Percentiles rank a stretch among this genome's conserved stretches.
Conservation (phyloP, 2,329 filamentous ascomycete genomes). For the Helminthosporium solani region DNA sequence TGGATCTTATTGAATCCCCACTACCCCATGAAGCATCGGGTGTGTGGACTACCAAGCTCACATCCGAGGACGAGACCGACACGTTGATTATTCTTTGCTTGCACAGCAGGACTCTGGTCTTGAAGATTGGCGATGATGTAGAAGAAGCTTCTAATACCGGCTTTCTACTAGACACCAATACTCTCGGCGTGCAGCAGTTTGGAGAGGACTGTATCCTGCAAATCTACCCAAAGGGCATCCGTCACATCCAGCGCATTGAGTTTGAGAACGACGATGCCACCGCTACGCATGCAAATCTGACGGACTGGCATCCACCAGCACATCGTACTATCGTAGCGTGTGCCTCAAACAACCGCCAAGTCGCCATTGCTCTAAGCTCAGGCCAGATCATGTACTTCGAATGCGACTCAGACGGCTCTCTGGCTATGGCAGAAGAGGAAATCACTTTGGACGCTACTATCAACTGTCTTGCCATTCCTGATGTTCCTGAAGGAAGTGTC, state of each 20-base stretch:
- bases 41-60: conserved; percentile 94
- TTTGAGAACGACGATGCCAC: conserved; percentile 25
- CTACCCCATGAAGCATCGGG: conserved; percentile 83
- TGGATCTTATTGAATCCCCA: conserved; percentile 93
- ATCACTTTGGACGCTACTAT: conserved; percentile 95
- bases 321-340: conserved; percentile 95
- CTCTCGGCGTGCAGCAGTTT: conserved; percentile 88
- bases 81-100: conserved; percentile 96
- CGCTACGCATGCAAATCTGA: conserved; percentile 61
- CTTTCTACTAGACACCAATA: conserved; percentile 84
- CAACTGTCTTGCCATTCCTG: conserved; percentile 88
- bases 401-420: conserved; percentile 85
- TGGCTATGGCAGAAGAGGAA: conserved; percentile 91
- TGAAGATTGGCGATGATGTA: conserved; percentile 95
- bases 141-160: conserved; percentile 94
- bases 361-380: conserved; percentile 89
- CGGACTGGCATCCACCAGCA: conserved; percentile 91
- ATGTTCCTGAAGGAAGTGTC: conserved; percentile 84
- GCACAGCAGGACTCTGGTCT: conserved; percentile 81
- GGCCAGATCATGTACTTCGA: conserved; percentile 98
- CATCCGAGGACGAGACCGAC: conserved; percentile 78
- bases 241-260: conserved; percentile 73
- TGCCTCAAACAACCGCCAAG: conserved; percentile 88
- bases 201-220: conserved; percentile 92
- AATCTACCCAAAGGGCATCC: conserved; percentile 93